phyloP scores from a whole-genome alignment of 1,284 basidiomycete species.

The Trametes pubescens region DNA sequence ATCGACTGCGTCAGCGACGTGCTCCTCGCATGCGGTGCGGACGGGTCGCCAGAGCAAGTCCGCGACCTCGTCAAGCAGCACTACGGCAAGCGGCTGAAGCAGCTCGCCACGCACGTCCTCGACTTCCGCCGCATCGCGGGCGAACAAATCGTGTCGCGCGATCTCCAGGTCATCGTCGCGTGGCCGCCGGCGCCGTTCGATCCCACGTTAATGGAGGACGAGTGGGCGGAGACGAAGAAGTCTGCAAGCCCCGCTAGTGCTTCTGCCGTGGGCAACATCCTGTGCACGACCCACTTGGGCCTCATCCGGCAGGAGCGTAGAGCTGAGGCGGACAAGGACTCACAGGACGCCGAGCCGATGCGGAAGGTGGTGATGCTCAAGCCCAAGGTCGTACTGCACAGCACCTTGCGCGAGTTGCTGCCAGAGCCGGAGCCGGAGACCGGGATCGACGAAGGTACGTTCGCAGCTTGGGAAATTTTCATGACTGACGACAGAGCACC shows the following conservation, averaged over 20 bases:
- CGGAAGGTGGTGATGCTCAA: slow-evolving; percentile 38
- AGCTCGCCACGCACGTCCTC: slow-evolving; percentile 52
- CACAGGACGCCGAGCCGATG: slow-evolving; percentile 26
- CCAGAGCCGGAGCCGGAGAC: background rate
- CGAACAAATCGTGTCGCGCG: slow-evolving; percentile 53
- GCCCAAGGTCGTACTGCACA: slow-evolving; percentile 44
- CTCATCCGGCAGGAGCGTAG: slow-evolving; percentile 11
- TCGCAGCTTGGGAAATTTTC: background rate
- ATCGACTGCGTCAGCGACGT: slow-evolving; percentile 53
- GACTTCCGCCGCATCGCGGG: slow-evolving; percentile 59
- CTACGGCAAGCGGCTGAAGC: slow-evolving; percentile 45
- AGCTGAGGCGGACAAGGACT: slow-evolving; percentile 13
- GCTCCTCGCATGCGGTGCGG: slow-evolving; percentile 52
- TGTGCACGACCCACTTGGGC: slow-evolving; percentile 24
- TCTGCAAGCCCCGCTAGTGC: background rate
- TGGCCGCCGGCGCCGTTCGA: slow-evolving; percentile 50
- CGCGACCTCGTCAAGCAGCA: slow-evolving; percentile 34
- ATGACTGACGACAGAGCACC: background rate
- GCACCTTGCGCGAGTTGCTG: slow-evolving; percentile 14
- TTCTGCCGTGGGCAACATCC: background rate
- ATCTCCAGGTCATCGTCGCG: slow-evolving; percentile 47
- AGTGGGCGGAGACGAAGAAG: slow-evolving; percentile 31
- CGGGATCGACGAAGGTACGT: background rate
- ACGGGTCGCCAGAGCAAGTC: slow-evolving; percentile 30
- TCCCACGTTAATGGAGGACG: slow-evolving; percentile 53